phyloP scores from a whole-genome alignment of 163 green algal genomes.

The Scenedesmus sp. region DNA sequence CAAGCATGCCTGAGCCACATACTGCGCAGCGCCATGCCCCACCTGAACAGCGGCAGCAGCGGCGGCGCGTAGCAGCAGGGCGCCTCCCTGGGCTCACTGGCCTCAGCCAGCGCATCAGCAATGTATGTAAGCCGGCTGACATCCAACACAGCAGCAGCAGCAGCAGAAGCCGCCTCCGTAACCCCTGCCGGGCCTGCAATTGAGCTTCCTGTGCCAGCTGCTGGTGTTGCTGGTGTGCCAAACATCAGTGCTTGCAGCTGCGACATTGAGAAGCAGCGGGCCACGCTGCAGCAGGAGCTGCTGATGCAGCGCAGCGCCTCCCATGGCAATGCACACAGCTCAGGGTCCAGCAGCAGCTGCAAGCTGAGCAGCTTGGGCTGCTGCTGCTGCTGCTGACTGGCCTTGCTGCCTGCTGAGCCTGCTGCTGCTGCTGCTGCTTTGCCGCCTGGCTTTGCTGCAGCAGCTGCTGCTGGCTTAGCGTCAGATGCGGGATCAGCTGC shows the following conservation, averaged over 20 bases:
- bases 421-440: neutral
- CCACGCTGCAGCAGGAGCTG: slow-evolving; percentile 42
- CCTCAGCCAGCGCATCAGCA: slow-evolving; percentile 60
- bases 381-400: neutral
- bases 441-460: neutral
- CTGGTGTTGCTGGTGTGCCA: neutral
- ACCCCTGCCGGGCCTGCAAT: slow-evolving; percentile 4
- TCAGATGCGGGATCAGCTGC: neutral
- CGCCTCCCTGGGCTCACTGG: slow-evolving; percentile 9
- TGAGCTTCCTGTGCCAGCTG: neutral
- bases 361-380: slow-evolving; percentile 40
- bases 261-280: slow-evolving; percentile 57
- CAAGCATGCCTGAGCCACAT: neutral
- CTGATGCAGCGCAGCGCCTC: slow-evolving; percentile 55
- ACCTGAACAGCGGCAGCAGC: slow-evolving; percentile 30
- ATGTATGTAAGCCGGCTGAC: slow-evolving; percentile 57
- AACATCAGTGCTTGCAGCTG: slow-evolving; percentile 14
- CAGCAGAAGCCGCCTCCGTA: neutral
- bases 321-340: slow-evolving; percentile 59
- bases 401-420: neutral
- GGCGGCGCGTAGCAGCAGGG: slow-evolving; percentile 22
- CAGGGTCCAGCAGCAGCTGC: slow-evolving; percentile 64
- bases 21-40: neutral
- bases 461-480: neutral
- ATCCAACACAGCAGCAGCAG: slow-evolving; percentile 47